A percentile compares a stretch with the other conserved stretches of the same genome.
These are phyloP conservation scores for Hymenoscyphus fructigenus DNA, from an alignment of 2,329 filamentous ascomycete species.

Conservation along the genomic window DNA sequence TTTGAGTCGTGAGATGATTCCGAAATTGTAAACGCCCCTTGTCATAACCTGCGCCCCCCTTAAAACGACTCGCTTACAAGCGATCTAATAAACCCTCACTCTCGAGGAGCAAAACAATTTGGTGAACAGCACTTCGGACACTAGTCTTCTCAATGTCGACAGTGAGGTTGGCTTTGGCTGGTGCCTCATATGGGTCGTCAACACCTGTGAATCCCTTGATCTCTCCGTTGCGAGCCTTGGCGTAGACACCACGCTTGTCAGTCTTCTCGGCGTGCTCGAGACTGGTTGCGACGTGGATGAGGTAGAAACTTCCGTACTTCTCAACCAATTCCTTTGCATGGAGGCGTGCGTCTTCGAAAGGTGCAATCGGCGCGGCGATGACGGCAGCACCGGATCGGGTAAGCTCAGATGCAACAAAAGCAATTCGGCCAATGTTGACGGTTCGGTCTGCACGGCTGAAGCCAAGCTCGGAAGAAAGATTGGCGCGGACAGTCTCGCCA, in stretches of 20 bases:
- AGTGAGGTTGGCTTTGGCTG: constrained; percentile 75
- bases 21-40: not conserved
- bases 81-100: constrained; percentile 82
- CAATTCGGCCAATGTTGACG: constrained; percentile 93
- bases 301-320: constrained; percentile 88
- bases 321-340: constrained; percentile 82
- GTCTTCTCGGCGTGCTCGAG: constrained; percentile 94
- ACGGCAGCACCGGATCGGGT: constrained; percentile 91
- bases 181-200: constrained; percentile 92
- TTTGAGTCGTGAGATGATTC: not conserved
- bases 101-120: constrained; percentile 93
- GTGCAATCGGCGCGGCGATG: constrained; percentile 94
- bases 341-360: constrained; percentile 76
- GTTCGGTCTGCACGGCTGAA: constrained; percentile 92
- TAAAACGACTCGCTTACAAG: constrained; percentile 24
- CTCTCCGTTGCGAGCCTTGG: constrained; percentile 78
- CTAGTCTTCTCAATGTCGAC: constrained; percentile 85
- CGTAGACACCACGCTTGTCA: constrained; percentile 89
- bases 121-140: constrained; percentile 90
- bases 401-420: constrained; percentile 92
- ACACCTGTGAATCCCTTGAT: constrained; percentile 99
- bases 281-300: constrained; percentile 90
- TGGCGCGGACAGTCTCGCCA: constrained; percentile 90
- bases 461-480: constrained; percentile 91
- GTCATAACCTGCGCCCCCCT: not conserved